Conservation (phyloP, 2,329 filamentous ascomycete genomes). For the Zymoseptoria passerinii region DNA sequence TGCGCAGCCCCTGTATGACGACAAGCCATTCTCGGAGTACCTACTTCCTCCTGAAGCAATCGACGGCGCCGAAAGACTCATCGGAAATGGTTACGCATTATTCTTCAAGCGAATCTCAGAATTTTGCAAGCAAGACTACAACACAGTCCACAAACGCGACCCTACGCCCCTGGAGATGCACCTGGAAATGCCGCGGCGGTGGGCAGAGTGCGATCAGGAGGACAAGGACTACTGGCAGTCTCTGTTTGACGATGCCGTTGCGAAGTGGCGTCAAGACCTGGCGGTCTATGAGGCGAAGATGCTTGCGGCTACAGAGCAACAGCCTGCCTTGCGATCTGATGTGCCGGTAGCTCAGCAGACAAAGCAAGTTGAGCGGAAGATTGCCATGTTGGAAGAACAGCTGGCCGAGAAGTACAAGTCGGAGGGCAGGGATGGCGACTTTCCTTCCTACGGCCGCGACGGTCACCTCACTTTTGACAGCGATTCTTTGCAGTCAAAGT, state of each 20-base stretch:
- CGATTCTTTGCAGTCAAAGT: constrained; percentile 13
- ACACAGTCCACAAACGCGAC: constrained; percentile 18
- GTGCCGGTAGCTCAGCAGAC: constrained; percentile 14
- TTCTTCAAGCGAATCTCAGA: constrained; percentile 19
- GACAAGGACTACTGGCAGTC: constrained; percentile 23
- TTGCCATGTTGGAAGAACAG: constrained; percentile 25
- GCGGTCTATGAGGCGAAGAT: constrained; percentile 26
- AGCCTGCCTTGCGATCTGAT: constrained; percentile 17
- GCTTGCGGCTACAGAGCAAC: constrained; percentile 19
- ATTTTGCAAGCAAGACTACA: constrained; percentile 19
- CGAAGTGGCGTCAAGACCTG: constrained; percentile 23
- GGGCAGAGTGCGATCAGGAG: constrained; percentile 20
- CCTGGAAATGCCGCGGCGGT: constrained; percentile 23
- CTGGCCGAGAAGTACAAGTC: constrained; percentile 21
- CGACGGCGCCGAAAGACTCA: constrained; percentile 11
- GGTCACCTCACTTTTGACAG: constrained; percentile 21
- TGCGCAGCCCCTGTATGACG: constrained; percentile 19
- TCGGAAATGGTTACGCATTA: constrained; percentile 25
- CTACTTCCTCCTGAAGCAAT: constrained; percentile 17
- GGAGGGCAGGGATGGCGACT: constrained; percentile 7
- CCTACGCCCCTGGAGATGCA: constrained; percentile 24
- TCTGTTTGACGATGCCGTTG: constrained; percentile 21
- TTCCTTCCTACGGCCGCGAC: constrained; percentile 16
- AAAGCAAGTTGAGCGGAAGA: constrained; percentile 21
- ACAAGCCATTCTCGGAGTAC: constrained; percentile 15